Conservation (phyloP, 83 land plant genomes). For the Picea engelmannii region DNA sequence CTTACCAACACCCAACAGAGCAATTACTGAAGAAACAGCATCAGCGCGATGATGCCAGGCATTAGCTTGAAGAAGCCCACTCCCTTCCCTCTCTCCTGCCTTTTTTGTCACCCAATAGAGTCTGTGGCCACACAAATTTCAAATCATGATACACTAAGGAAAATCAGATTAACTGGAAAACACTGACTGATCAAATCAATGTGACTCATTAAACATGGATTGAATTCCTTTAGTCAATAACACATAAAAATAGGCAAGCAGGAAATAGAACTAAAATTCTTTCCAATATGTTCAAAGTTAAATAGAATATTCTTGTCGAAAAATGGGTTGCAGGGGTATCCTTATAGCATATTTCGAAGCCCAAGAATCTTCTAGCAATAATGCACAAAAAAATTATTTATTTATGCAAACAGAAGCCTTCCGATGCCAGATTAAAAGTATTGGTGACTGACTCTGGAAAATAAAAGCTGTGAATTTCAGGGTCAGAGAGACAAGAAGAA, state of each 20-base stretch:
- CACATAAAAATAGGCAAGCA: neutral
- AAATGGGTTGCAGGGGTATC: neutral
- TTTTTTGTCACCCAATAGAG: constrained; percentile 89
- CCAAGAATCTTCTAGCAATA: neutral
- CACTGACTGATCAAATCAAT: neutral
- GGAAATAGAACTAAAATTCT: neutral
- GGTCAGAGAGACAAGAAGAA: no score
- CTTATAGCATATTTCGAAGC: neutral
- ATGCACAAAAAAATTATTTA: neutral
- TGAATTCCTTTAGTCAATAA: neutral
- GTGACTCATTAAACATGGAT: neutral
- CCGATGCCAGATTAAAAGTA: no score
- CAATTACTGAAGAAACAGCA: constrained; percentile 95
- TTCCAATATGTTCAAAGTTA: neutral
- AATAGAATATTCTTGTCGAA: neutral
- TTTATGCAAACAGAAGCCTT: neutral
- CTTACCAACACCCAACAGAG: constrained; percentile 96
- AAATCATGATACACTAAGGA: neutral
- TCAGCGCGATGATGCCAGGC: constrained; percentile 99
- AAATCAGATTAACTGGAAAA: neutral
- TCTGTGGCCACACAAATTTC: constrained; percentile 32
- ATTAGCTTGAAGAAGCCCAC: constrained; percentile 93
- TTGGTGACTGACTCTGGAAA: no score
- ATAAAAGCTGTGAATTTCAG: no score
- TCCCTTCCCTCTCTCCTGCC: constrained; percentile 84